Percentiles rank a stretch among this genome's conserved stretches.
These are phyloP conservation scores for Ophiosphaerella korrae DNA, from an alignment of 2,329 filamentous ascomycete species.

Conservation along the genomic window DNA sequence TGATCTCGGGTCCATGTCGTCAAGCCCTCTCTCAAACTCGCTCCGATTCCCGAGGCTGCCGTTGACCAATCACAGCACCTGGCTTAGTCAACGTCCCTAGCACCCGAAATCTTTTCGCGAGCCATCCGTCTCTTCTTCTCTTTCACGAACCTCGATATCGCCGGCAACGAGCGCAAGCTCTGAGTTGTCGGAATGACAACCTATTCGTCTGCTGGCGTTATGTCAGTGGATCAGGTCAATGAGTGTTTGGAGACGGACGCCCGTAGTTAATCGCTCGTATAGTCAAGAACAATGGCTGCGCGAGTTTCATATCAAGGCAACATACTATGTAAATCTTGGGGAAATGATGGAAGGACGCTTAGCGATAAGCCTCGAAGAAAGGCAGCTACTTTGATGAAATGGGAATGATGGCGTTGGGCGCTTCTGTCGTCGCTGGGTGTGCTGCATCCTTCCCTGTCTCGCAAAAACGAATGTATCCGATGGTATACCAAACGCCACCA, in stretches of 20 bases:
- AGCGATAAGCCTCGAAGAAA: not conserved
- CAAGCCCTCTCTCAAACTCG: constrained; percentile 19
- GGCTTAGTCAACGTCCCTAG: constrained; percentile 35
- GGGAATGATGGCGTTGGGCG: too few relatives aligned
- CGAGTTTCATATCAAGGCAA: constrained; percentile 62
- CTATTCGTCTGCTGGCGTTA: constrained; percentile 46
- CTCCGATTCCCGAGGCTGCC: constrained; percentile 33
- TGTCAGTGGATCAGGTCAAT: constrained; percentile 43
- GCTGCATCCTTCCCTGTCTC: not conserved
- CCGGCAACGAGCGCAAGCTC: constrained; percentile 42
- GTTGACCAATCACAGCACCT: constrained; percentile 33
- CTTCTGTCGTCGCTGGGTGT: too few relatives aligned
- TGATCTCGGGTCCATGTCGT: constrained; percentile 32
- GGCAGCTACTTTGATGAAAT: not conserved
- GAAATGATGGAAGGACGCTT: not conserved
- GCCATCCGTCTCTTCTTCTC: constrained; percentile 16
- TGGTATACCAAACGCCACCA: too few relatives aligned
- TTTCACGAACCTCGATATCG: constrained; percentile 49
- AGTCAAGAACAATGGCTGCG: constrained; percentile 46
- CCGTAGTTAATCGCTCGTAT: constrained; percentile 61
- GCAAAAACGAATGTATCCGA: not conserved
- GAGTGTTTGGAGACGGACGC: constrained; percentile 54
- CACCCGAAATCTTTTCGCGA: constrained; percentile 43
- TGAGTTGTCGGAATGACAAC: constrained; percentile 45
- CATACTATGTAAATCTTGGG: constrained; percentile 32